These are phyloP conservation scores for Camelina laxa DNA, from an alignment of 345 rosid species.

Conservation along the genomic window DNA sequence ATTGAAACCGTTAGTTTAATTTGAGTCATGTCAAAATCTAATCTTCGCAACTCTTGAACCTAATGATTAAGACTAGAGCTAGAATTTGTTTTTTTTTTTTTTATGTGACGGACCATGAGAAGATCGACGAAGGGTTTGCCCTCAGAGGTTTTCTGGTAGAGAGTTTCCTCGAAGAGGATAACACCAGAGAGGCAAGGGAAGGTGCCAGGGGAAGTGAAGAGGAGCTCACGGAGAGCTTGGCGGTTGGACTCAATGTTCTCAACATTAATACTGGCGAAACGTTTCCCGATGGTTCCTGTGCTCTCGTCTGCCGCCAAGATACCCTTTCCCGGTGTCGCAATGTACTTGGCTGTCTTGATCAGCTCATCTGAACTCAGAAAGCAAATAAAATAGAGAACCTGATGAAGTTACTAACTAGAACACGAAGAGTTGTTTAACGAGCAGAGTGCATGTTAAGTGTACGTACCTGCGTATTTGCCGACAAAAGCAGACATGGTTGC, in stretches of 20 bases:
- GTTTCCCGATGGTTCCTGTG: slow-evolving; percentile 97
- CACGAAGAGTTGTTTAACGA: background rate
- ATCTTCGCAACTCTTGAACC: slow-evolving; percentile 15
- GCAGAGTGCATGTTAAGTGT: slow-evolving; percentile 9
- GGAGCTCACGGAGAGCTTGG: slow-evolving; percentile 93
- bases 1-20: background rate
- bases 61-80: slow-evolving; percentile 9
- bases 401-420: slow-evolving; percentile 4
- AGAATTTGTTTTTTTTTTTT: background rate
- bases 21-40: slow-evolving; percentile 23
- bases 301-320: slow-evolving; percentile 97
- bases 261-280: slow-evolving; percentile 83
- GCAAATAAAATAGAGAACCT: slow-evolving; percentile 26
- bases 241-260: slow-evolving; percentile 95
- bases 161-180: slow-evolving; percentile 95
- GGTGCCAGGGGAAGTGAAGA: slow-evolving; percentile 77
- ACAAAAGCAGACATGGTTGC: slow-evolving; percentile 83
- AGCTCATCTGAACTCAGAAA: slow-evolving; percentile 68
- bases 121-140: slow-evolving; percentile 87
- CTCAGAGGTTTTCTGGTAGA: slow-evolving; percentile 75
- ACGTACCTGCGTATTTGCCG: slow-evolving; percentile 85
- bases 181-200: slow-evolving; percentile 85
- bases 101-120: slow-evolving; percentile 48
- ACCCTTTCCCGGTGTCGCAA: slow-evolving; percentile 93
- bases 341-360: slow-evolving; percentile 87